Base-by-base conservation (phyloP, 495 filamentous ascomycete species). In the Evansstolkia leycettana region DNA sequence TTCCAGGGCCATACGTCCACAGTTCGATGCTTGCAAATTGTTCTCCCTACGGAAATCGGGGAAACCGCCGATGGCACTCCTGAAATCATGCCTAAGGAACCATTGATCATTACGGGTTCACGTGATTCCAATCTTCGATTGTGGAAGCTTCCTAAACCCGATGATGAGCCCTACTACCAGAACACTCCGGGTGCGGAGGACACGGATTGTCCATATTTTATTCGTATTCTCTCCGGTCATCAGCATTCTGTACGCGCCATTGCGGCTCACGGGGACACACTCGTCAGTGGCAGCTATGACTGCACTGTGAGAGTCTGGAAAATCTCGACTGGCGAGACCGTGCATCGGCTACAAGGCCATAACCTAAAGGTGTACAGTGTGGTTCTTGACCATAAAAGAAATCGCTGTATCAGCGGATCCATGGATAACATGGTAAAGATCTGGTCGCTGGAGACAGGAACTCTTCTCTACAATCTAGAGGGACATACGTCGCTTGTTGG, bases 201-300 rank as follows among this genome's bases (percentile, higher is more conserved):
- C 45, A 64, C 74, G 15, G 84, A 93, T 45, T 94, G 89, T 47
- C 88, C 87, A 0, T 96, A 92, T 52, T 96, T 94, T 57, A 72
- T 96, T 35, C 84, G 92, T 31, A 78, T 79, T 2, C 70, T 99
- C 9, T 64, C 75, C 12, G 92, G 92, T 1, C 90, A 99, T 51
- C 73, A 70, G 31, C 88, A 96, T 54, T 96, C 92, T 2, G 90
- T 99, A n/a, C 82, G 90, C 30, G 90, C 90, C 9, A 99, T 99
- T 44, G 90, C 92, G 32, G 92, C 92, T 7, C 79, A 96, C 47
- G 86, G 78, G 1, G 90, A 99, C 45, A 95, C 85, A 5, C 69
- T 99, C n/a, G 84, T 96, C n/a, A 94, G 87, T 45, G 90, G 90
- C 6, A 95, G 89, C 52, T 99, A 99, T 55, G 90, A 99, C 55